Base-by-base conservation (phyloP, 192 early-diverging fungal species). In the Neocallimastix lanati region DNA sequence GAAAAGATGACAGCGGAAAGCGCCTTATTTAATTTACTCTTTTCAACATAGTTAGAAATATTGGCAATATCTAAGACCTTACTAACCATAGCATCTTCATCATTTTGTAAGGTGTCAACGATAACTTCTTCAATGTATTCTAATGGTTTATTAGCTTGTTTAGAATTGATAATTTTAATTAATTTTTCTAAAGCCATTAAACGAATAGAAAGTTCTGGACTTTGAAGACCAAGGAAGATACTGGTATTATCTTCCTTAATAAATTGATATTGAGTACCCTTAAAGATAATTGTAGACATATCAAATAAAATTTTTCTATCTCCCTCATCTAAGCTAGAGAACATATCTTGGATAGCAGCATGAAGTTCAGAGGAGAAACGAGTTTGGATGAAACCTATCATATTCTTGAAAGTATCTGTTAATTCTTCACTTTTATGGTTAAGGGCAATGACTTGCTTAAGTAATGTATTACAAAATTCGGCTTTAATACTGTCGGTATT, bases 191-290 rank as follows among this genome's bases (percentile, higher is more conserved):
- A 82, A 21, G 91, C 94, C 11, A 93, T 79, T 29, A 93, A 83
- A 13, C 96, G 89, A 28, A 94, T 88, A 16, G 88, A 86, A 0
- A 88, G 78, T 27, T 95, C 90, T 1, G 88, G 85, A 78, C 94
- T 92, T 78, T 93, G 89, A 77, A 97, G 85, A 85, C 92, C 91
- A 77, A 96, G 87, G 80, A 88, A 96, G 28, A 97, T 83, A 6
- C 93, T 95, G 1, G 94, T 95, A 77, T 90, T 89, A 9, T 89
- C 87, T 67, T 92, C 90, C 79, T 88, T 85, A 16, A 96, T 82
- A 3, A 91, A 80, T 79, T 92, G 86, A 79, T 89, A 87, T 12
- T 86, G 83, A 25, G 90, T 90, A 67, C 91, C 91, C 29, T 86
- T 81, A 81, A 92, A 91, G 14, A 84, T 84, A 37, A 83, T 81